Evolutionary conservation across 2,329 filamentous ascomycete genomes (phyloP), one percentile per base, ranked within the genome.

Genomic region (Fusarium ambrosium): DNA sequence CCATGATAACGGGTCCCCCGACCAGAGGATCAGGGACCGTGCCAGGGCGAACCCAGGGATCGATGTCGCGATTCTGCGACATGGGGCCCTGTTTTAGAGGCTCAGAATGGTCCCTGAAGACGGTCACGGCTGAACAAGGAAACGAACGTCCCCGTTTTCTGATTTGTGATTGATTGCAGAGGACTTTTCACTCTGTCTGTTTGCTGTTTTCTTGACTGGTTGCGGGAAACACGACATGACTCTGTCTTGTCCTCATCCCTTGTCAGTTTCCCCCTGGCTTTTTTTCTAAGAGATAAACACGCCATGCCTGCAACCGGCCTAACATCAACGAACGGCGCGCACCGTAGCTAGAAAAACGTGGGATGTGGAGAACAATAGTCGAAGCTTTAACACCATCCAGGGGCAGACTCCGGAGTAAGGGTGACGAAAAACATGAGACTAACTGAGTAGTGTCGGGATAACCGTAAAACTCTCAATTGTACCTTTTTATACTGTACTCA

Each of bases 1-100:
- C 71, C 71, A 71, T 73, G 70, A 29, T 39, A 72, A 73, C 69
- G 72, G 72, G 59, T 66, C 59, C 65, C 41, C 72, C 65, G 63
- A 55, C 36, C 34, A 72, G 39, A 67, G 62, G 48, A 64, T 58
- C 61, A 64, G 62, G 62, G 45, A 75, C 39, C 64, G 68, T 64
- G 27, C 68, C 53, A 60, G 70, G 34, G 36, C 62, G 62, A 71
- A 59, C 56, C 37, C 48, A 56, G 32, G 48, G 62, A 34, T 27
- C 20, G 56, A 43, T 69, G 59, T 61, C 39, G 58, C 48, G 69
- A 71, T 70, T 67, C 45, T 67, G 22, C 34, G 53, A 58, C 66
- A 70, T 64, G 59, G 61, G 71, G 56, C 64, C 48, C 22, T 68
- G 69, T 36, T 39, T 53, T 63, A 41, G 45, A 64, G 51, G 62